Conservation (phyloP, 2,329 filamentous ascomycete species). For the Ophiostoma perfectum region DNA sequence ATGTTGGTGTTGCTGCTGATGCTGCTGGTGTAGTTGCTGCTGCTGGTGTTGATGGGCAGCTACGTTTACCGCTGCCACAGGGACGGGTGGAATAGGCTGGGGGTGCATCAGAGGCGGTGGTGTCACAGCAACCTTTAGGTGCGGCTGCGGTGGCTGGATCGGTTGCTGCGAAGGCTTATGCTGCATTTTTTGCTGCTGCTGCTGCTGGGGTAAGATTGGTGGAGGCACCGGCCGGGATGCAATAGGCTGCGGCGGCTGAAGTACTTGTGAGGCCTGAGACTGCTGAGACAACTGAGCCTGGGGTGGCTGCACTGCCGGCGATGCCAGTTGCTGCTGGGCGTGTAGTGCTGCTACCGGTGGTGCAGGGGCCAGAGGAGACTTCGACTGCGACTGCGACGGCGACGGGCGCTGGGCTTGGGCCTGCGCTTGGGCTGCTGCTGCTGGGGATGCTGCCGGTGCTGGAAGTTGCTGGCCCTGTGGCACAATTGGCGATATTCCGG, state of each 20-base stretch:
- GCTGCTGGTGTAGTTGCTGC: conserved; percentile 17
- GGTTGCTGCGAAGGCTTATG: not conserved
- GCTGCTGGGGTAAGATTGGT: not conserved
- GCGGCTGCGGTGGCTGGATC: conserved; percentile 3
- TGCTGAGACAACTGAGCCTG: not conserved
- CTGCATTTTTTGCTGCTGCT: conserved; percentile 1
- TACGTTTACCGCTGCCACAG: not conserved
- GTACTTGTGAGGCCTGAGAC: not conserved
- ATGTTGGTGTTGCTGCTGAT: not conserved
- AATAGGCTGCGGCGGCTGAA: not conserved
- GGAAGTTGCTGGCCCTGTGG: not conserved
- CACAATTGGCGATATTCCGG: not conserved
- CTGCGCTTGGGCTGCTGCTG: not conserved
- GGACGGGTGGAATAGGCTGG: not conserved
- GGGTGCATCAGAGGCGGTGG: conserved; percentile 11
- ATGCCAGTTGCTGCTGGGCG: not conserved
- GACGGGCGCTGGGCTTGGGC: not conserved
- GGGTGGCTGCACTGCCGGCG: not conserved
- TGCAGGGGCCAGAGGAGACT: not conserved
- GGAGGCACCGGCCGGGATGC: conserved; percentile 1
- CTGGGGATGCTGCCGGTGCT: not conserved
- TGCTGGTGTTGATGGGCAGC: conserved; percentile 7
- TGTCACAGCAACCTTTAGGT: not conserved
- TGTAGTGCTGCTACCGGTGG: not conserved
- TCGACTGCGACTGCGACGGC: not conserved